Conservation (phyloP, 306 rosid species). For the Cyamopsis tetragonoloba region DNA sequence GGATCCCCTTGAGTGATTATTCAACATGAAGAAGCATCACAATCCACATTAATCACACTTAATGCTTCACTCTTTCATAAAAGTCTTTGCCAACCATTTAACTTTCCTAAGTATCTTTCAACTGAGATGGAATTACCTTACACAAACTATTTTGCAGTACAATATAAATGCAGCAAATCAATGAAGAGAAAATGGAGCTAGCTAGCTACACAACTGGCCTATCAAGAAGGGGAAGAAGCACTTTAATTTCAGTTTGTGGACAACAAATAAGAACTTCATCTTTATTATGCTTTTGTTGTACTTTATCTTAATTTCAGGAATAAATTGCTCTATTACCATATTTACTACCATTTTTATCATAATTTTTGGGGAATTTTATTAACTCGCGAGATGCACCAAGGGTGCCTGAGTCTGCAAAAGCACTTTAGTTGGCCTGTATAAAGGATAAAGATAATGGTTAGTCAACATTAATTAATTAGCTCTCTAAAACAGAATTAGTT, state of each 20-base stretch:
- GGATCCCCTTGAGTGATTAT: not conserved
- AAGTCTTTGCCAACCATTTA: not conserved
- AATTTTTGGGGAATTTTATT: slow-evolving; percentile 37
- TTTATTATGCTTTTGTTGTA: slow-evolving; percentile 22
- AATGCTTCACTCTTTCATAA: not conserved
- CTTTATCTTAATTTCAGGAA: slow-evolving; percentile 36
- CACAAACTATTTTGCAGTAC: slow-evolving; percentile 54
- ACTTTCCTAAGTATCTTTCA: not conserved
- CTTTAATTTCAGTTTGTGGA: slow-evolving; percentile 48
- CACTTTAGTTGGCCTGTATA: too few species aligned
- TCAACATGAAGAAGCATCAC: not conserved
- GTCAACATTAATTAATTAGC: too few species aligned
- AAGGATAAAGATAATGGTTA: too few species aligned
- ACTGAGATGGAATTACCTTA: slow-evolving; percentile 14
- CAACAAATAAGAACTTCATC: slow-evolving; percentile 28
- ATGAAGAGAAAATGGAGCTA: slow-evolving; percentile 35
- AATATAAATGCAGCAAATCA: slow-evolving; percentile 27
- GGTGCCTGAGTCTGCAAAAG: slow-evolving; percentile 87
- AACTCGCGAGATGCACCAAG: slow-evolving; percentile 87
- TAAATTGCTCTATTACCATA: slow-evolving; percentile 33
- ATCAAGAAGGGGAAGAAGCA: slow-evolving; percentile 24
- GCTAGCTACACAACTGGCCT: slow-evolving; percentile 34
- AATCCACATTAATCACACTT: not conserved
- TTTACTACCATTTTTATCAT: not conserved
- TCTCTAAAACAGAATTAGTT: too few species aligned